Evolutionary conservation across 2,329 filamentous ascomycete species (phyloP).

Genomic region (Aphanocladium album): DNA sequence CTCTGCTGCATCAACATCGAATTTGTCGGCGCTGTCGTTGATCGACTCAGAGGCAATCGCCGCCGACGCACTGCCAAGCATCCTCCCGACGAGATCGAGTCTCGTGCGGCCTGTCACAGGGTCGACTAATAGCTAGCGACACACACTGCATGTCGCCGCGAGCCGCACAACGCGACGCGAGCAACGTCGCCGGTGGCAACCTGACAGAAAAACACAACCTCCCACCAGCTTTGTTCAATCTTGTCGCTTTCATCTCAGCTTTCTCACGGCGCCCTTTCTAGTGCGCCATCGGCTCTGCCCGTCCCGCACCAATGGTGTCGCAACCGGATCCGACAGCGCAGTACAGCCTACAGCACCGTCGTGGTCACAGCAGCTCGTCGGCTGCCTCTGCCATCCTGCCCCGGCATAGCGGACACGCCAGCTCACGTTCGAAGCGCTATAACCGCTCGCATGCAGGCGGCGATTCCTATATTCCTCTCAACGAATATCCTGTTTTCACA

Average conservation of each 20-base stretch:
- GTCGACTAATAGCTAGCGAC: not conserved
- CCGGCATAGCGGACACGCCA: slow-evolving; percentile 25
- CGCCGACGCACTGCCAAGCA: not conserved
- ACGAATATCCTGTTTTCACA: slow-evolving; percentile 89
- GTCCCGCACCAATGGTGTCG: slow-evolving; percentile 50
- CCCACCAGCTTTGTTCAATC: not conserved
- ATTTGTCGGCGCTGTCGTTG: not conserved
- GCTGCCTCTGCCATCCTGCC: slow-evolving; percentile 43
- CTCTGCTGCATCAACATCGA: not conserved
- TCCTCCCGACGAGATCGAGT: not conserved
- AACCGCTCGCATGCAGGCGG: slow-evolving; percentile 77
- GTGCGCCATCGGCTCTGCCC: not conserved
- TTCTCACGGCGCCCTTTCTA: not conserved
- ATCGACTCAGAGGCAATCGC: not conserved
- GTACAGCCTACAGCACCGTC: slow-evolving; percentile 18
- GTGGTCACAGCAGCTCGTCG: slow-evolving; percentile 50
- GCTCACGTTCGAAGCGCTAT: slow-evolving; percentile 63
- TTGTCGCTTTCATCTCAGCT: not conserved
- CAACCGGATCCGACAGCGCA: slow-evolving; percentile 44
- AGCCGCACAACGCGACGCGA: slow-evolving; percentile 2
- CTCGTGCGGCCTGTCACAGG: slow-evolving; percentile 9
- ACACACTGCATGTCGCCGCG: not conserved
- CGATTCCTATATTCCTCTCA: slow-evolving; percentile 64
- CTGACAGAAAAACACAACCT: not conserved
- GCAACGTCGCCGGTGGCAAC: slow-evolving; percentile 7